Evolutionary conservation across 2,329 filamentous ascomycete species (phyloP), one percentile per base, ranked within the genome.

Genomic region (Neofusicoccum parvum): DNA sequence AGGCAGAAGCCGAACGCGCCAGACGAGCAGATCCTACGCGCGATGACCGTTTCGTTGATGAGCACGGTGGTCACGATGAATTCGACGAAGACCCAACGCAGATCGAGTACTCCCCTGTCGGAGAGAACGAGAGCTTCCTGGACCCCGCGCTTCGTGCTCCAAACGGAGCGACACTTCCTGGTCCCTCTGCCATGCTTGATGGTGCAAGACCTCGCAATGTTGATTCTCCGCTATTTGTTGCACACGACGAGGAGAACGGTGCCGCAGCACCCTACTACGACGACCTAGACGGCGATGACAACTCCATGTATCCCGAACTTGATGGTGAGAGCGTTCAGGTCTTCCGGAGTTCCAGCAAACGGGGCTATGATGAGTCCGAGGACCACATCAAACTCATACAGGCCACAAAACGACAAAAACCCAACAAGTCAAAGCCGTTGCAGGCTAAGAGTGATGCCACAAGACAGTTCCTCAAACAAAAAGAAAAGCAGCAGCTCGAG

Each of bases 1-100:
- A 81, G 60, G 80, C 82, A 62, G 85, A 87, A 70, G 86, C 86
- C 3, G 82, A 86, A 51, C 74, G 72, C 36, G 82, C 81, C 6
- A 86, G 84, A 70, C 72, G 80, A 54, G 76, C 76, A 48, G 80
- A 84, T 67, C 78, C 80, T 5, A 73, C 79, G 0, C 72, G 83
- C 10, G 77, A 81, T 46, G 79, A 82, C 46, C 78, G 82, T 27
- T 78, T 82, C 58, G 75, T 79, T 41, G 79, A 84, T 15, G 78
- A 81, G 36, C 78, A 78, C 37, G 73, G 75, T 58, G 68, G 72
- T 34, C 68, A 15, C 7, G 27, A 56, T 2, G 37, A 60, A 2
- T 11, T 17, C 4, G 23, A 37, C 12, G 37, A 45, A 20, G 51
- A 41, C 3, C 11, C n/a, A 20, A 56, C 43, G 12, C 56, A 66